These are phyloP conservation scores for Stagonosporopsis cucurbitacearum DNA, from an alignment of 2,329 filamentous ascomycete species.

Conservation along the genomic window DNA sequence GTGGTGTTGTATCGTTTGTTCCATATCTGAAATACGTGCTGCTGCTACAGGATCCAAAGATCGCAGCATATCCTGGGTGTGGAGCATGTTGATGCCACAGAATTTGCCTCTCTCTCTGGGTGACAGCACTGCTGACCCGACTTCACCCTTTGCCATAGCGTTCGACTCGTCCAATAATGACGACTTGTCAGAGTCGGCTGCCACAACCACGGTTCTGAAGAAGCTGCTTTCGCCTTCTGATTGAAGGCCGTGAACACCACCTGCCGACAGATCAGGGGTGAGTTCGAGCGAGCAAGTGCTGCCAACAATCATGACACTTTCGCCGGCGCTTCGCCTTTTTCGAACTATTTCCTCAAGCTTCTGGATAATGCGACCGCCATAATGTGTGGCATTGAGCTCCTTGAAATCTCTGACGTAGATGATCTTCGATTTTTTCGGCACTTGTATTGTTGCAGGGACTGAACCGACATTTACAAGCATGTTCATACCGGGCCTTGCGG, in stretches of 20 bases:
- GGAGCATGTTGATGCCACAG: constrained; percentile 66
- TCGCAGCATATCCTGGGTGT: constrained; percentile 68
- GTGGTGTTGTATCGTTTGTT: constrained; percentile 25
- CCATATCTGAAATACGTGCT: constrained; percentile 32
- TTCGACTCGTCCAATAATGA: constrained; percentile 23
- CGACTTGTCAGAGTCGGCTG: constrained; percentile 24
- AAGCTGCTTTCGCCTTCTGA: constrained; percentile 43
- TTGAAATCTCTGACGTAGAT: constrained; percentile 82
- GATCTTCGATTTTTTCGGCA: constrained; percentile 62
- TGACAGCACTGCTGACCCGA: constrained; percentile 17
- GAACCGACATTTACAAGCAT: constrained; percentile 30
- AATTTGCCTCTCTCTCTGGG: constrained; percentile 34
- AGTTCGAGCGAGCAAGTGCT: constrained; percentile 67
- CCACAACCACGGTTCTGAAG: constrained; percentile 46
- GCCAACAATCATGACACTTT: constrained; percentile 79
- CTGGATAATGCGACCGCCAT: constrained; percentile 72
- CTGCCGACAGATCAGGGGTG: constrained; percentile 51
- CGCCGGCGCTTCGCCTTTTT: constrained; percentile 72
- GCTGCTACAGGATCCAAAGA: constrained; percentile 49
- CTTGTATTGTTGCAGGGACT: constrained; percentile 24
- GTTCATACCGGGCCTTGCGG: constrained; percentile 21
- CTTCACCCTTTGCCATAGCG: constrained; percentile 14
- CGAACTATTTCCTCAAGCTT: constrained; percentile 76
- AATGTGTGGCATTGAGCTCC: constrained; percentile 72
- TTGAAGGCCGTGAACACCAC: constrained; percentile 56